Conservation (phyloP, 169 alveolate species). For the Cryptosporidium parvum region DNA sequence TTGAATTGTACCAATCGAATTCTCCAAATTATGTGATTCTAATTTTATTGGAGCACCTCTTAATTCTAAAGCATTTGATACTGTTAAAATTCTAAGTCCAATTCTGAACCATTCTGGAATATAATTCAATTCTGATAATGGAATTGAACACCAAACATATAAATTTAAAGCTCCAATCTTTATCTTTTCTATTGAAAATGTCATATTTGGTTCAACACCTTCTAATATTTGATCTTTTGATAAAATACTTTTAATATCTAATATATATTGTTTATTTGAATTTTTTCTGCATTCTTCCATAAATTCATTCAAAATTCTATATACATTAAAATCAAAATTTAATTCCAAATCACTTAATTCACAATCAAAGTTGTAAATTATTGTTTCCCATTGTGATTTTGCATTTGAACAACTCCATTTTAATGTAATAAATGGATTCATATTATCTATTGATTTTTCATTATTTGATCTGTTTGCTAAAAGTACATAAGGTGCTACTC, state of each 20-base stretch:
- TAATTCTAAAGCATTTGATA: slow-evolving; percentile 62
- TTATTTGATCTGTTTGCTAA: slow-evolving; percentile 24
- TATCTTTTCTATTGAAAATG: slow-evolving; percentile 62
- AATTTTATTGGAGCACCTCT: slow-evolving; percentile 77
- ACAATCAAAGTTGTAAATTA: slow-evolving; percentile 44
- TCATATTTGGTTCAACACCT: slow-evolving; percentile 15
- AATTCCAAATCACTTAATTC: slow-evolving; percentile 61
- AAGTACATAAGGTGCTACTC: slow-evolving; percentile 50
- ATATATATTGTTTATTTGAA: slow-evolving; percentile 6
- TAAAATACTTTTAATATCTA: slow-evolving; percentile 14
- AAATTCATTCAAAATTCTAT: slow-evolving; percentile 43
- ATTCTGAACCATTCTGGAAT: slow-evolving; percentile 73
- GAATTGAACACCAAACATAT: slow-evolving; percentile 75
- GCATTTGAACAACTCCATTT: slow-evolving; percentile 69
- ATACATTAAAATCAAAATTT: slow-evolving; percentile 73
- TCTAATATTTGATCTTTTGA: slow-evolving; percentile 12
- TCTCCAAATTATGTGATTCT: slow-evolving; percentile 59
- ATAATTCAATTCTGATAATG: slow-evolving; percentile 28
- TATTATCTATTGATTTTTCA: neutral
- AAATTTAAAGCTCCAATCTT: slow-evolving; percentile 45
- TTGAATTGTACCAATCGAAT: slow-evolving; percentile 53
- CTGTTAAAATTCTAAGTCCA: slow-evolving; percentile 72
- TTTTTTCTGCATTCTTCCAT: slow-evolving; percentile 36
- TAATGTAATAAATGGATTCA: slow-evolving; percentile 2
- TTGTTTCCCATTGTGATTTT: slow-evolving; percentile 72